Base-by-base conservation (phyloP, 78 protist species). In the Bodo saltans region DNA sequence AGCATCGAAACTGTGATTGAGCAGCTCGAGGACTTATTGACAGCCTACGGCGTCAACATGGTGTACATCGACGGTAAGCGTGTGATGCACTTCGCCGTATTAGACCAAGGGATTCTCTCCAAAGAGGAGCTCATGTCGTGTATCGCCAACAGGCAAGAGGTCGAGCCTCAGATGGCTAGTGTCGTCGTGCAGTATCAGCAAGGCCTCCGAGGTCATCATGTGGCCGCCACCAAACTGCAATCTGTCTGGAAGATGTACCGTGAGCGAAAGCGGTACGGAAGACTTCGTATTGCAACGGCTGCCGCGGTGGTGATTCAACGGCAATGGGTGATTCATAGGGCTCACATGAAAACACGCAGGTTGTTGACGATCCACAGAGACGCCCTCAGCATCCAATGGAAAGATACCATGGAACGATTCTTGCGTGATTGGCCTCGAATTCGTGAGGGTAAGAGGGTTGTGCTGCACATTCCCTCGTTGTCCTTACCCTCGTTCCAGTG, bases 61-160 rank as follows among this genome's bases (percentile, higher is more conserved):
- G 89, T 70, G 28, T 70, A 78, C 78, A 68, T 86, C 30, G 89
- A 86, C 74, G 89, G 89, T 12, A 79, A 68, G 76, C 23, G 3
- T 3, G 17, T 79, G 30, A 72, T 72, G 32, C 3, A 26, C 68
- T 11, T 79, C 52, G 83, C 83, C 29, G 30, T 29, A 26, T 30
- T 68, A 26, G 83, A 79, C 69, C 72, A 30, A 12, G 83, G 83
- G 34, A 8, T 17, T 17, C 12, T 73, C 53, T 29, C 21, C 40
- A 42, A 40, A 28, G 32, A 21, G 11, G 68, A 68, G 25, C 70
- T 83, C 2, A 30, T 83, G 29, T 68, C 12, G 0, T 83, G 87
- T 32, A 11, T 83, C 38, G 69, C 32, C 33, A 76, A 83, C 83
- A 27, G 1, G 1, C 73, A 75, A 0, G 41, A 73, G 29, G 82